Base-by-base conservation (phyloP, 768 basidiomycete species). In the Macrocybe gigantea region DNA sequence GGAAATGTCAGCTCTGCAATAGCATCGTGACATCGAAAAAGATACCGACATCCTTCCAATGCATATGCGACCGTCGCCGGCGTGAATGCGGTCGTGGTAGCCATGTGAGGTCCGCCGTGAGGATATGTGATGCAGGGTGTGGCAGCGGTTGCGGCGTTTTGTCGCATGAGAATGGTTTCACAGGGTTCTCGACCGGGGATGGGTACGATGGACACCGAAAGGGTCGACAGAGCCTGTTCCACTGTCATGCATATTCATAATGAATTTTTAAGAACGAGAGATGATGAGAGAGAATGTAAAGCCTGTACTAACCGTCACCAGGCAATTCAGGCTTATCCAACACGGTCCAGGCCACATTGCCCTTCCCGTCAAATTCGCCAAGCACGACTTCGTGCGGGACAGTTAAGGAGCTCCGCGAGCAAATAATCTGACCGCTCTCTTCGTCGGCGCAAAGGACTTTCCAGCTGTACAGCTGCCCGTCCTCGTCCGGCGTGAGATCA, bases 51-150 rank as follows among this genome's bases (percentile, higher is more conserved):
- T 58, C 81, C 80, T 70, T 79, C 79, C 0, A 82, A 59, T 2
- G 73, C 80, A 7, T 78, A 62, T 0, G 76, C 76, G 0, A 68
- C 70, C 0, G 59, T 64, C 9, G 54, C 46, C 0, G 82, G 61
- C 3, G 58, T 62, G 54, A 82, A 88, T 0, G 70, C 67, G 0
- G 77, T 80, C 0, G 71, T 71, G 3, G 56, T 65, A 1, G 70
- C 66, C 0, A 57, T 67, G 55, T 86, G 83, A 0, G 85, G 84
- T 1, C 85, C 84, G 7, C 84, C 85, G 49, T 86, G 85, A 6
- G 74, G 73, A 10, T 68, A 58, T 0, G 74, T 75, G 42, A 88
- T 64, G 44, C 72, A 83, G 13, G 75, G 71, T 1, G 68, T 67
- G 13, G 59, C 58, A n/a, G 41, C 57, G 6, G 36, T 44, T 37